Evolutionary conservation across 2,329 filamentous ascomycete species (phyloP).

Genomic region (Leptodontidium sp.): DNA sequence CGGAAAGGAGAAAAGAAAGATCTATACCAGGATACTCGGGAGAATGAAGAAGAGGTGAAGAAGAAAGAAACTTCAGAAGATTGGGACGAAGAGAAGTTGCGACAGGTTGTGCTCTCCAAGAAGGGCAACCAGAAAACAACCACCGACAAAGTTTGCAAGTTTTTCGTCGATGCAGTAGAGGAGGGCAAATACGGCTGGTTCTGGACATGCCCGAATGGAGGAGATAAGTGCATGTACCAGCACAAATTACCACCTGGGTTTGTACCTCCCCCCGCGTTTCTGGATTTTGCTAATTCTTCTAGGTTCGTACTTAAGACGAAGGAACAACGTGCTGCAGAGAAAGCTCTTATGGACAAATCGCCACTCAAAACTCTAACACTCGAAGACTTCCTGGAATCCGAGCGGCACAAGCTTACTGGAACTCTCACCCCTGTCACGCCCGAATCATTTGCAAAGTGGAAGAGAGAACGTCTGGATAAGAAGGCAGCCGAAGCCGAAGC

Average conservation of each 20-base stretch:
- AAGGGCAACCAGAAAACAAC: slow-evolving; percentile 96
- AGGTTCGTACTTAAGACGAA: slow-evolving; percentile 98
- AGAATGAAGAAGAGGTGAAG: slow-evolving; percentile 77
- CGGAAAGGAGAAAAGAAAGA: slow-evolving; percentile 93
- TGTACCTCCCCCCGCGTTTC: slow-evolving; percentile 49
- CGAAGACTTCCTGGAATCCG: slow-evolving; percentile 96
- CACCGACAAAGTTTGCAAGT: slow-evolving; percentile 99
- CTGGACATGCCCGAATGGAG: slow-evolving; percentile 96
- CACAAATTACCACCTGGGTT: slow-evolving; percentile 95
- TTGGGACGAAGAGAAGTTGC: slow-evolving; percentile 97
- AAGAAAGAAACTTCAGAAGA: slow-evolving; percentile 93
- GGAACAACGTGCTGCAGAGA: slow-evolving; percentile 94
- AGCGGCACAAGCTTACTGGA: slow-evolving; percentile 93
- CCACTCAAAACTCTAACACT: slow-evolving; percentile 93
- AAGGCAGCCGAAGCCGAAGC: slow-evolving; percentile 94
- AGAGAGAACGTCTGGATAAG: slow-evolving; percentile 92
- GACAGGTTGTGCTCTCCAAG: slow-evolving; percentile 90
- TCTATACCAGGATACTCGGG: slow-evolving; percentile 85
- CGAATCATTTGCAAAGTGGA: slow-evolving; percentile 96
- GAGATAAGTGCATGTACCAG: slow-evolving; percentile 98
- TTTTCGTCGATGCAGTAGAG: slow-evolving; percentile 95
- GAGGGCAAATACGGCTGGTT: slow-evolving; percentile 99
- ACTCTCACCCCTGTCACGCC: slow-evolving; percentile 92
- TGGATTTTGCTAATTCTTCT: slow-evolving; percentile 41
- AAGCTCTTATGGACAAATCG: slow-evolving; percentile 94